Base-by-base conservation (phyloP, 2,329 filamentous ascomycete species). In the Diaporthe ampelina region DNA sequence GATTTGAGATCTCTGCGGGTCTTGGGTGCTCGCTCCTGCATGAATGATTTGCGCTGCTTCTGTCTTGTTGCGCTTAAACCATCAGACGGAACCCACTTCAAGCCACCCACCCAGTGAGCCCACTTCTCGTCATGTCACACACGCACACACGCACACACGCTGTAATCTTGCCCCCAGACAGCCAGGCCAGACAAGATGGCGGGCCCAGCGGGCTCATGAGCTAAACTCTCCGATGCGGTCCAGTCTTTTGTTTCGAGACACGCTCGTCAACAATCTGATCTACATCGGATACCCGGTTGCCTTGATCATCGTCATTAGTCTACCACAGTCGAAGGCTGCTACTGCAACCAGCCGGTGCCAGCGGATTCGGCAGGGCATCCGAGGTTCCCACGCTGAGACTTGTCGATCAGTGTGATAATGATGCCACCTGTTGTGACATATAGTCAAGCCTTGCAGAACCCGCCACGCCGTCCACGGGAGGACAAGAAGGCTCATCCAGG, bases 1-100 rank as follows among this genome's bases (percentile, higher is more conserved):
- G 63, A 67, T 67, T 67, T 67, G 63, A 67, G 63, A 67, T 67
- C 63, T 67, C 45, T 67, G 63, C 63, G 63, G 63, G 63, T 67
- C 63, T 26, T 67, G 45, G 45, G 26, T 29, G 43, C 29, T 52
- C 8, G 45, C 45, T 26, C 32, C 21, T 67, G 63, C 63, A 67
- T 67, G 63, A 67, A 67, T 52, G 63, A 67, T 67, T 67, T 37
- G n/a, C 63, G 32, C 26, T 67, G 63, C 63, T 52, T 67, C 63
- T 45, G 19, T n/a, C 37, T 61, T 45, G 37, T 61, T 61, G 58
- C 58, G 45, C 61, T 17, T 40, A 29, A 48, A 45, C 45, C 63
- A 52, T 67, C 45, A 5, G 63, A 67, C 63, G 45, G 29, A 67
- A 52, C 8, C 63, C 45, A 67, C 58, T 43, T 61, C 35, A 8